Percentiles rank a stretch among this genome's conserved stretches.
These are phyloP conservation scores for Pisolithus microcarpus DNA, from an alignment of 768 basidiomycete genomes.

Conservation along the genomic window DNA sequence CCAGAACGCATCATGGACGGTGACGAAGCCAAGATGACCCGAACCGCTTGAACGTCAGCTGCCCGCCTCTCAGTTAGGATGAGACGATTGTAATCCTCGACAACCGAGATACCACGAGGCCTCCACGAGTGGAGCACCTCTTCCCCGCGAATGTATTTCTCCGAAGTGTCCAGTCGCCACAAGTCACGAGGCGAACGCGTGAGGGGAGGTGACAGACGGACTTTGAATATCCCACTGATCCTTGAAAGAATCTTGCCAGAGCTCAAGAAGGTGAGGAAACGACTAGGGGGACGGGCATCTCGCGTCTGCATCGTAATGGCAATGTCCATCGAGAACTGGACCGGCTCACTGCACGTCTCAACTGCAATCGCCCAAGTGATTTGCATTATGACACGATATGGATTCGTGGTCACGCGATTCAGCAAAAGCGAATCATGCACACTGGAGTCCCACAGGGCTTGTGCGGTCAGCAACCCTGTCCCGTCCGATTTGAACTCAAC, in stretches of 20 bases:
- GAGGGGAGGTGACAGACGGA: slow-evolving; percentile 75
- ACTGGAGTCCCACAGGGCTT: slow-evolving; percentile 90
- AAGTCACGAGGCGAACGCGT: slow-evolving; percentile 84
- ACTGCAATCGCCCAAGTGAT: slow-evolving; percentile 72
- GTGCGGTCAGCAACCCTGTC: slow-evolving; percentile 59
- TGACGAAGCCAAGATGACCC: slow-evolving; percentile 61
- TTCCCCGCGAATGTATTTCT: slow-evolving; percentile 92
- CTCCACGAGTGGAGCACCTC: slow-evolving; percentile 79
- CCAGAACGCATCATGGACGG: slow-evolving; percentile 38
- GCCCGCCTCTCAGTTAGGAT: slow-evolving; percentile 63
- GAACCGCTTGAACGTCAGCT: slow-evolving; percentile 86
- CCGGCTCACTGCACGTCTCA: slow-evolving; percentile 77
- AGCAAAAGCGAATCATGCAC: slow-evolving; percentile 80
- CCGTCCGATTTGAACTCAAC: slow-evolving; percentile 82
- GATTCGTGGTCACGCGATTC: slow-evolving; percentile 73
- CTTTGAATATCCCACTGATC: slow-evolving; percentile 76
- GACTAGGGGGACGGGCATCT: slow-evolving; percentile 78
- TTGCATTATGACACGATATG: slow-evolving; percentile 75
- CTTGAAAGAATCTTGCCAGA: slow-evolving; percentile 71
- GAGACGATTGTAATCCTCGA: slow-evolving; percentile 79
- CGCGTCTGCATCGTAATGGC: slow-evolving; percentile 78
- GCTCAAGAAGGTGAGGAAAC: slow-evolving; percentile 67
- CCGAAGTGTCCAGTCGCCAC: slow-evolving; percentile 91
- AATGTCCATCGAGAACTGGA: slow-evolving; percentile 85
- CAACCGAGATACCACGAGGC: slow-evolving; percentile 79